Base-by-base conservation (phyloP, 768 basidiomycete species). In the Agaricus sinodeliciosus region DNA sequence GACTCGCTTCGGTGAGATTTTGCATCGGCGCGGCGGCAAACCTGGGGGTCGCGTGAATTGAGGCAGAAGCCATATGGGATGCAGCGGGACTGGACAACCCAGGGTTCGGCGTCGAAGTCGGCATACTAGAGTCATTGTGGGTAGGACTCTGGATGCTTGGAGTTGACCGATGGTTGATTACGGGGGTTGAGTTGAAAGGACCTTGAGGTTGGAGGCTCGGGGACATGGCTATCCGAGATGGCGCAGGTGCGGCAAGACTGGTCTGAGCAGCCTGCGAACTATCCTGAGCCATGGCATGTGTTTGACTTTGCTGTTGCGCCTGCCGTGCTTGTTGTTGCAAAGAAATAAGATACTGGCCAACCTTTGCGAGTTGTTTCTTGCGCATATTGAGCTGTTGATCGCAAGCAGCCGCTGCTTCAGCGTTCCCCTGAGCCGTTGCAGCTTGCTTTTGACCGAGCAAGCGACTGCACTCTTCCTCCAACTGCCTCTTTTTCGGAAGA, bases 401-500 rank as follows among this genome's bases (percentile, higher is more conserved):
- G 25, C 37, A 42, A 2, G 13, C 13, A 25, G 34, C 59, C 0
- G 42, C 57, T 28, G 50, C 12, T 26, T 60, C 51, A 13, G n/a
- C 49, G 42, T 65, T 60, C 18, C 62, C 65, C 36, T 48, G 43
- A 13, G 56, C 44, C 40, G 39, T 35, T 5, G 63, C 63, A 28
- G 44, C 36, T n/a, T 47, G 45, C 46, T 43, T 54, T 19, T 31
- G 45, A n/a, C 26, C 28, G 11, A 13, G 18, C n/a, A 47, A 16
- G 12, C 22, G n/a, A n/a, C 40, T 48, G 39, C 31, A 18, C 15
- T 54, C 52, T 4, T 54, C 52, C 19, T 54, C 52, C 12, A 54
- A 11, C 31, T 54, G 52, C 39, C 43, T 47, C 31, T 27, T 18
- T 35, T 48, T 54, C 18, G 37, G 3, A 3, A 48, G 1, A 22